A percentile compares a stretch with the other conserved stretches of the same genome.
phyloP scores from a whole-genome alignment of 805 yeast species.

The Wickerhamomyces alni region DNA sequence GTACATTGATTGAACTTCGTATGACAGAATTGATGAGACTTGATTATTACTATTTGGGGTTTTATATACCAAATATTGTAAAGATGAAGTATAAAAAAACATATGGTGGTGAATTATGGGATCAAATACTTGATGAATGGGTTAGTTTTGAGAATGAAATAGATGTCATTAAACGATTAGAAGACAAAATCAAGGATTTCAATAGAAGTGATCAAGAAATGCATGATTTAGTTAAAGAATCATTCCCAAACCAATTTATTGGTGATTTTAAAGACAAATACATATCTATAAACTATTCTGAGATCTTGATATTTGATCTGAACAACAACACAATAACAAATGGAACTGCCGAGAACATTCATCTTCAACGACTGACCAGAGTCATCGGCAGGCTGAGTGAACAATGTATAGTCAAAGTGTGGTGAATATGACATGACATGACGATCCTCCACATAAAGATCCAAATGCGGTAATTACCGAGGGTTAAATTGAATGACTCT shows the following conservation, averaged over 20 bases:
- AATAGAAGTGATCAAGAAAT: background rate
- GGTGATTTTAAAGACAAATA: background rate
- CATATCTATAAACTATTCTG: too few relatives aligned
- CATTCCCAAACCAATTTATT: background rate
- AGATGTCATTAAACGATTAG: conserved; percentile 19
- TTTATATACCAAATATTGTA: conserved; percentile 68
- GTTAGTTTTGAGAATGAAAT: conserved; percentile 21
- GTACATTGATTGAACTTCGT: conserved; percentile 66
- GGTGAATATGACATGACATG: background rate
- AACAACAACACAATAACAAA: background rate
- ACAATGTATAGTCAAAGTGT: conserved; percentile 16
- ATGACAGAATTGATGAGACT: conserved; percentile 39
- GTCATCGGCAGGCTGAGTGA: background rate
- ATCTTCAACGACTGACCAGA: background rate
- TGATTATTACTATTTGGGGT: conserved; percentile 69
- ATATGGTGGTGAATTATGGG: conserved; percentile 72
- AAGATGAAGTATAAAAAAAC: conserved; percentile 80
- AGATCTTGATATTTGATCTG: background rate
- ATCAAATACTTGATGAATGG: conserved; percentile 42
- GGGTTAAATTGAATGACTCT: too few relatives aligned
- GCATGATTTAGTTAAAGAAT: background rate
- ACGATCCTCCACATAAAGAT: background rate
- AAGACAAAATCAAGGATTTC: conserved; percentile 13
- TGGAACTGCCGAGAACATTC: background rate
- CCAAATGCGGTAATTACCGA: too few relatives aligned